Base-by-base conservation (phyloP, 1,284 basidiomycete species). In the Ustilago hordei region DNA sequence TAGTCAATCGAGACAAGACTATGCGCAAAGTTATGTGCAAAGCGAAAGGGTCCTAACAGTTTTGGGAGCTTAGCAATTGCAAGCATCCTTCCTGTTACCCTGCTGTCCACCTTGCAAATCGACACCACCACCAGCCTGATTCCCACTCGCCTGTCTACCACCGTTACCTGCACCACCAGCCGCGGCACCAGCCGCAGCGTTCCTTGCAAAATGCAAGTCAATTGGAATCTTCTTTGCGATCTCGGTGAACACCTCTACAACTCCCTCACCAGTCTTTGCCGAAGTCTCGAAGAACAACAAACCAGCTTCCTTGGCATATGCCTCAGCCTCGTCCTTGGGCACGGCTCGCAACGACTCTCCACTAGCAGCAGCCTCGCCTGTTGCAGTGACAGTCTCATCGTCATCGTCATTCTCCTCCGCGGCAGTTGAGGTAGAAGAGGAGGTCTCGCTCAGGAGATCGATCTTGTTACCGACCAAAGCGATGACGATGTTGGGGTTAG, bases 401-500 rank as follows among this genome's bases (percentile, higher is more conserved):
- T 79, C 81, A 19, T 73, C 79, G 34, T 81, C 83, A 4, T 78
- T 60, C 11, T 64, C 62, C 11, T 62, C 75, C 6, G 67, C 60
- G 19, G 67, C 60, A 34, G 63, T 72, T 1, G 83, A 78, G 2
- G 89, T 31, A 32, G 56, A 80, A 13, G 91, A 89, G 6, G 67
- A 50, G 1, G 55, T 1, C 11, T 91, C 88, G 81, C 92, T 91
- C 39, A 97, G 94, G 71, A 98, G 90, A 88, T 98, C 95, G 80
- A 97, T 84, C 87, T 89, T 84, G 83, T 86, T 86, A 19, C 85
- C 86, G 12, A 86, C 84, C 15, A 86, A 75, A 7, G 86, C 86
- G 83, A 99, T 99, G 84, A 99, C 95, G 86, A 99, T 98, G 87
- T 98, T 98, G 41, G 96, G 95, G 87, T 97, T 98, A 43, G 97